A percentile compares a stretch with the other conserved stretches of the same genome.
These are phyloP conservation scores for Leishmania tropica DNA, from an alignment of 208 protist species.

Conservation along the genomic window DNA sequence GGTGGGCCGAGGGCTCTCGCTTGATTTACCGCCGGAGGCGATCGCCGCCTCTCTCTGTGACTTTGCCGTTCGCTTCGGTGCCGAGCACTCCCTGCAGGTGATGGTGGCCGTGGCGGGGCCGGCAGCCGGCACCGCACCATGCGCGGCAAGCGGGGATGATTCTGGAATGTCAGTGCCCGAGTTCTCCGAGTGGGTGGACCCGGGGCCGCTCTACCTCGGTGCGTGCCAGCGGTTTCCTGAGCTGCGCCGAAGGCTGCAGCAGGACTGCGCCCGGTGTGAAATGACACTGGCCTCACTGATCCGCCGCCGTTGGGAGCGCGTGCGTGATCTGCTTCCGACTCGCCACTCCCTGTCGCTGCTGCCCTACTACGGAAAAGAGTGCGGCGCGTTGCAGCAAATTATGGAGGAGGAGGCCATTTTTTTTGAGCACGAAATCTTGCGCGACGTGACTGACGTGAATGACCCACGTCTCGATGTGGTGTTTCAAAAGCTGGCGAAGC, in stretches of 20 bases:
- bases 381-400: constrained; percentile 59
- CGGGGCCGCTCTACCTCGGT: constrained; percentile 74
- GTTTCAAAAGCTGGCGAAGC: constrained; percentile 22
- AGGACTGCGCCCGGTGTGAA: constrained; percentile 66
- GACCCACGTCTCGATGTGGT: constrained; percentile 13
- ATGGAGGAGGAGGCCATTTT: constrained; percentile 85
- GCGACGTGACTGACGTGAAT: not conserved
- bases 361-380: constrained; percentile 68
- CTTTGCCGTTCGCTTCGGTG: constrained; percentile 76
- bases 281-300: constrained; percentile 57
- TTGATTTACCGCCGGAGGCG: constrained; percentile 39
- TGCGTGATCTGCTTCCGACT: constrained; percentile 48
- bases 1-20: constrained; percentile 51
- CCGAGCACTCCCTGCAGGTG: constrained; percentile 73
- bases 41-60: constrained; percentile 76
- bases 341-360: constrained; percentile 53
- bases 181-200: constrained; percentile 57
- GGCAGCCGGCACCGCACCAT: not conserved
- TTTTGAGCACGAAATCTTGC: constrained; percentile 43
- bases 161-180: not conserved
- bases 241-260: constrained; percentile 42
- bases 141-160: not conserved
- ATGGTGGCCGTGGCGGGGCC: constrained; percentile 61
- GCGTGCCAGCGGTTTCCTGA: constrained; percentile 43
- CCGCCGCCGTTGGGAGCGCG: constrained; percentile 53